Base-by-base conservation (phyloP, 75 land plant species). In the Cryptomeria japonica region DNA sequence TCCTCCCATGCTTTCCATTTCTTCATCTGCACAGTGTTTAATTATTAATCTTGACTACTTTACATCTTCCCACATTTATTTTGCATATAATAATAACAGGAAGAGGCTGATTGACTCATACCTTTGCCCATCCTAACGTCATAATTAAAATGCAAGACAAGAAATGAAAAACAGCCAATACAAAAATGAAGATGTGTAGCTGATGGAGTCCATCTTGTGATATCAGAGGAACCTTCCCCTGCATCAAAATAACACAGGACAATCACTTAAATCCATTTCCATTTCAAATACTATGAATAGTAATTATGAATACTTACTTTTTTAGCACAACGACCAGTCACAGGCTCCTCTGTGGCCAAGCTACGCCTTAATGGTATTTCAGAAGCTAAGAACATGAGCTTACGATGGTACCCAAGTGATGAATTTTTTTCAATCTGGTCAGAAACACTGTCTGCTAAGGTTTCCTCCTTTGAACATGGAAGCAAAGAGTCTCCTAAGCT, bases 241-340 rank as follows among this genome's bases (percentile, higher is more conserved):
- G 91, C 91, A 83, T 94, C 51, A 49, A 93, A 15, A 94, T 90
- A 86, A 96, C 90, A 11, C 91, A 90, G 55, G 93, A 96, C 36
- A 96, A 12, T 2, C 14, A 56, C 94, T 49, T 10, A 88, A 75
- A 93, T 87, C 4, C 22, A 93, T 82, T 0, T 87, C 93, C 15
- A 83, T 76, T 9, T 31, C 19, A 12, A 95, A 91, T 19, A 58
- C 5, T 22, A 58, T 58, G 16, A 19, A 58, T 19, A 58, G 7
- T 1, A 58, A 1, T 5, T 16, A 51, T 13, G 14, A 51, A 13
- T 51, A 12, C 14, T 13, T 51, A 51, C 55, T 2, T 13, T 51
- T 51, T 0, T 13, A 51, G 55, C 55, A 51, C 55, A 51, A 13
- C 14, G 55, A 51, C 55, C 55, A 51, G 55, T 51, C 2, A 0